These are phyloP conservation scores for Xerocomellus dryophilus DNA, from an alignment of 768 basidiomycete species.

Conservation along the genomic window DNA sequence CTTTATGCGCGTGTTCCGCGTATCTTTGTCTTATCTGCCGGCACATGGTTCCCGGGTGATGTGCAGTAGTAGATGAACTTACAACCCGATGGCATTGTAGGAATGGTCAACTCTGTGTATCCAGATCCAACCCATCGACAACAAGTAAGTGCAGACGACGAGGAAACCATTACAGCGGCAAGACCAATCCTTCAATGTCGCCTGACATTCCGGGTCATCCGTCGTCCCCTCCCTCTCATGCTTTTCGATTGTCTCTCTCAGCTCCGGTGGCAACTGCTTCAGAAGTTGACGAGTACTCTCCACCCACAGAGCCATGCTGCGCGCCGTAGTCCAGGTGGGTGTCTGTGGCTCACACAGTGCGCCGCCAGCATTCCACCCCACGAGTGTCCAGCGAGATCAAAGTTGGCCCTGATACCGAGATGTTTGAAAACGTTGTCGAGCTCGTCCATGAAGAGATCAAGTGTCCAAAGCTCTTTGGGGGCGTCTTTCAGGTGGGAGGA, in stretches of 20 bases:
- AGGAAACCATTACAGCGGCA: no score
- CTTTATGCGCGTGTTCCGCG: no score
- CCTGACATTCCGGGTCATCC: conserved; percentile 33
- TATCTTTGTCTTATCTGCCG: no score
- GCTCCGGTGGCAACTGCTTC: conserved; percentile 26
- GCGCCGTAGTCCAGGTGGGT: conserved; percentile 39
- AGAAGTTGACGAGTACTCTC: conserved; percentile 26
- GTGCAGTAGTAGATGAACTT: no score
- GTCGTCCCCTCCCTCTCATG: conserved; percentile 37
- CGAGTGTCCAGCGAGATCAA: conserved; percentile 51
- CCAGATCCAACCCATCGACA: no score
- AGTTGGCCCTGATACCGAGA: conserved; percentile 40
- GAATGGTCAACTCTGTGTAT: no score
- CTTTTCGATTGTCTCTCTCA: conserved; percentile 28
- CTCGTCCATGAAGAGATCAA: conserved; percentile 52
- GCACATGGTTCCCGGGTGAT: no score
- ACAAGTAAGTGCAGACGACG: no score
- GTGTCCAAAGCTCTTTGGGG: conserved; percentile 38
- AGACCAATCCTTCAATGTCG: no score
- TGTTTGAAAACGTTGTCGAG: conserved; percentile 46
- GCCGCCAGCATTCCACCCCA: conserved; percentile 56
- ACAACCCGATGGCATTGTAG: no score
- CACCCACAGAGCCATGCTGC: conserved; percentile 29
- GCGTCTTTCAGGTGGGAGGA: conserved; percentile 40
- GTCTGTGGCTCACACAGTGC: conserved; percentile 37